Conservation (phyloP, 805 yeast species). For the Saccharomycopsis guyanensis region DNA sequence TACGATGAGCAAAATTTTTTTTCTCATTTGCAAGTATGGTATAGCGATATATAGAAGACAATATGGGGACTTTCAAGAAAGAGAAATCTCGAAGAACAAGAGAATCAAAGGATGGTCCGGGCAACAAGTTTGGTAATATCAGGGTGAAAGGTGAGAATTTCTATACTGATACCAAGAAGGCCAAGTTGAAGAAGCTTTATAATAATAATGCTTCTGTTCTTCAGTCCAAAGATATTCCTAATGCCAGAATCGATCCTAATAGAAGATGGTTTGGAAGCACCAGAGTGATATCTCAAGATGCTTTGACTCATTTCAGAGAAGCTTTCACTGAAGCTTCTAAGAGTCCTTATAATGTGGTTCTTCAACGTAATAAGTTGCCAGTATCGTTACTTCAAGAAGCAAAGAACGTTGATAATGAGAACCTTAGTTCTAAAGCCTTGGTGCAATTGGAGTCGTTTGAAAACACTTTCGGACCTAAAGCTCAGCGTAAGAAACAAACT, state of each 20-base stretch:
- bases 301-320: constrained; percentile 85
- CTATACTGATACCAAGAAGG: constrained; percentile 89
- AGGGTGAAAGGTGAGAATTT: constrained; percentile 96
- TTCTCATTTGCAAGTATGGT: no score
- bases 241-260: constrained; percentile 92
- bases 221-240: constrained; percentile 81
- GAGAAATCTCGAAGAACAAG: constrained; percentile 83
- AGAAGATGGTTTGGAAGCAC: constrained; percentile 98
- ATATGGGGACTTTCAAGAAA: constrained; percentile 90
- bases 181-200: constrained; percentile 85
- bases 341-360: constrained; percentile 65
- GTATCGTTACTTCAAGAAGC: constrained; percentile 90
- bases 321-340: constrained; percentile 69
- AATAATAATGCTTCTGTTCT: constrained; percentile 89
- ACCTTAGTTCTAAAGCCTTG: constrained; percentile 61
- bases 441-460: constrained; percentile 76
- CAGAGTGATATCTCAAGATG: constrained; percentile 95
- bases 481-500: constrained; percentile 88
- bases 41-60: no score
- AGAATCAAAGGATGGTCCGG: constrained; percentile 45
- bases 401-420: constrained; percentile 14
- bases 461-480: constrained; percentile 87
- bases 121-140: constrained; percentile 71
- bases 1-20: no score
- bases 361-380: constrained; percentile 87